A percentile compares a stretch with the other conserved stretches of the same genome.
Evolutionary conservation across 768 basidiomycete genomes (phyloP).

Genomic region (Phaffia australis): DNA sequence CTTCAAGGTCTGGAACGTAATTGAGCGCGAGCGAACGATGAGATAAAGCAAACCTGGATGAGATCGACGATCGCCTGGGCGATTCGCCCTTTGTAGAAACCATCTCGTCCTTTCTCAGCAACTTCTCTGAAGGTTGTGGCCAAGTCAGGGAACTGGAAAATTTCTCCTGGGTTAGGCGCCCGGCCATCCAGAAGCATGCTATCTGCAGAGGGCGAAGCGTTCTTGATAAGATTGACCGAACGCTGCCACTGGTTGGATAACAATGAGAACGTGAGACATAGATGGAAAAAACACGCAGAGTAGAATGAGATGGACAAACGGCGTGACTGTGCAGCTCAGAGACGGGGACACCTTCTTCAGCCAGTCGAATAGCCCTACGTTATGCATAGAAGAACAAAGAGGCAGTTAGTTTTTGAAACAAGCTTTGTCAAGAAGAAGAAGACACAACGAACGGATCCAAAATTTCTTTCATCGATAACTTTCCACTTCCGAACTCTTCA

Average conservation of each 20-base stretch:
- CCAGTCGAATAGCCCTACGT: conserved; percentile 61
- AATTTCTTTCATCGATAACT: conserved; percentile 55
- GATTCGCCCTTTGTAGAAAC: conserved; percentile 85
- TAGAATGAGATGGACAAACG: conserved; percentile 40
- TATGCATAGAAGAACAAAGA: neutral
- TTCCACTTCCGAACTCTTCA: conserved; percentile 67
- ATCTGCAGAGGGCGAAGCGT: conserved; percentile 69
- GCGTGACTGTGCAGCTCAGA: conserved; percentile 63
- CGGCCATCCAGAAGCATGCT: conserved; percentile 79
- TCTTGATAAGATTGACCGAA: conserved; percentile 61
- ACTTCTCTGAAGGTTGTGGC: conserved; percentile 73
- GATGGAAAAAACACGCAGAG: conserved; percentile 16
- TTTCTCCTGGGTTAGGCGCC: conserved; percentile 66
- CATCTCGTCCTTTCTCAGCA: conserved; percentile 70
- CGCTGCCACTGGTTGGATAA: conserved; percentile 42
- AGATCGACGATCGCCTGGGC: conserved; percentile 77
- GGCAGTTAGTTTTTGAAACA: neutral
- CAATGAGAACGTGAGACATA: neutral
- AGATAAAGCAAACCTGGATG: conserved; percentile 27
- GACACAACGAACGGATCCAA: conserved; percentile 48
- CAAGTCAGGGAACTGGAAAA: conserved; percentile 68
- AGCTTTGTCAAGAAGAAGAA: neutral
- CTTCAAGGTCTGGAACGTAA: conserved; percentile 28
- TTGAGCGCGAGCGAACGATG: neutral
- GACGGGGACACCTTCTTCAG: conserved; percentile 83